phyloP scores from a whole-genome alignment of 345 rosid genomes.

The Fremontodendron californicum region DNA sequence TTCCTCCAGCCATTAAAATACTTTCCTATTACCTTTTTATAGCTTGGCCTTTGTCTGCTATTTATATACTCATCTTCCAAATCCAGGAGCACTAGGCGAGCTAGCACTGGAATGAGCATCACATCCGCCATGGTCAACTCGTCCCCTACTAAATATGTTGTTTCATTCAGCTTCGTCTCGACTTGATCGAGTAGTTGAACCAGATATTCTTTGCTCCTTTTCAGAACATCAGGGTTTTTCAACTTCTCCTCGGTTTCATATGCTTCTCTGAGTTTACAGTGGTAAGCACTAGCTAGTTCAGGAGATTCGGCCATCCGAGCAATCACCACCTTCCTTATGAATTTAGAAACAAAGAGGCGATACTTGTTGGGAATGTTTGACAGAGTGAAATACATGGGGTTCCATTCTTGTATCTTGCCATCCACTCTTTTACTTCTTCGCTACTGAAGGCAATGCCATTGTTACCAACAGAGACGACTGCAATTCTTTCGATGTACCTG shows the following conservation, averaged over 20 bases:
- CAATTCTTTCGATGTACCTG: conserved; percentile 78
- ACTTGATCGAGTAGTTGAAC: conserved; percentile 60
- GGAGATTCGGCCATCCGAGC: conserved; percentile 86
- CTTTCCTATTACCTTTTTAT: conserved; percentile 65
- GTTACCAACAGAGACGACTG: conserved; percentile 51
- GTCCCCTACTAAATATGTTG: conserved; percentile 54
- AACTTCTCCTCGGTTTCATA: conserved; percentile 67
- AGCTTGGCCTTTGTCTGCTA: conserved; percentile 69
- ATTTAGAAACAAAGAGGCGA: conserved; percentile 57
- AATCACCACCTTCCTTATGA: conserved; percentile 68
- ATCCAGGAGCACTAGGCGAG: conserved; percentile 57
- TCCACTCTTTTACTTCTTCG: conserved; percentile 60
- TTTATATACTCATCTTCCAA: conserved; percentile 65
- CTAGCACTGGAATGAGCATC: conserved; percentile 64
- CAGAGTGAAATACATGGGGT: conserved; percentile 70
- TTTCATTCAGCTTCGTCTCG: conserved; percentile 48
- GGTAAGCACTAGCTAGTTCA: conserved; percentile 81
- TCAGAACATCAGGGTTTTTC: conserved; percentile 41
- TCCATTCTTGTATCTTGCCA: conserved; percentile 74
- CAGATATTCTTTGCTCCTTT: conserved; percentile 59
- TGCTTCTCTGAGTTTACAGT: conserved; percentile 66
- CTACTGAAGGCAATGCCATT: conserved; percentile 29
- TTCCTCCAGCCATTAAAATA: conserved; percentile 80
- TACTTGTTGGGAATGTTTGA: conserved; percentile 57
- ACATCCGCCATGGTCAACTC: conserved; percentile 90